These are phyloP conservation scores for Colletotrichum musae DNA, from an alignment of 2,329 filamentous ascomycete species.

Conservation along the genomic window DNA sequence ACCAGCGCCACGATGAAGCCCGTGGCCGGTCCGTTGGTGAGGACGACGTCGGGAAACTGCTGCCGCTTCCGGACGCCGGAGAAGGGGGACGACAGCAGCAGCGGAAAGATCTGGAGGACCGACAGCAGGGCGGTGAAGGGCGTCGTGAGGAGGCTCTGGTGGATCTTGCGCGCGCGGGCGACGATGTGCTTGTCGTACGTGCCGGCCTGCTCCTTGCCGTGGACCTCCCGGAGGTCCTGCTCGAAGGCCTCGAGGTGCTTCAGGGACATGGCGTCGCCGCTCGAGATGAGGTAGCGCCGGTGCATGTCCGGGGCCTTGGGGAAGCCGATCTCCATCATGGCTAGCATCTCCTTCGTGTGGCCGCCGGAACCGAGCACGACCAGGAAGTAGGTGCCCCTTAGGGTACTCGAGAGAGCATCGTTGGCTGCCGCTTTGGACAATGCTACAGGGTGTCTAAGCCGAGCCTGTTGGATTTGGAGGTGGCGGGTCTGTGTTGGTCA, in stretches of 20 bases:
- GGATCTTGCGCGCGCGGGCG: slow-evolving; percentile 83
- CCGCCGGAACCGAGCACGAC: slow-evolving; percentile 93
- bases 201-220: slow-evolving; percentile 49
- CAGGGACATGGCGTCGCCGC: slow-evolving; percentile 81
- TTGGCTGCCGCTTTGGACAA: slow-evolving; percentile 20
- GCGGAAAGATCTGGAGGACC: slow-evolving; percentile 72
- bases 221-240: slow-evolving; percentile 49
- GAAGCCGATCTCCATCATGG: slow-evolving; percentile 78
- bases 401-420: slow-evolving; percentile 29
- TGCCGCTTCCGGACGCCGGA: slow-evolving; percentile 44
- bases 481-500: slow-evolving; percentile 27
- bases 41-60: slow-evolving; percentile 79
- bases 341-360: slow-evolving; percentile 95
- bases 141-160: slow-evolving; percentile 83
- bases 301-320: slow-evolving; percentile 68
- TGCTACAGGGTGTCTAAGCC: slow-evolving; percentile 12
- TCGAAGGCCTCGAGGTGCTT: slow-evolving; percentile 74
- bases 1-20: slow-evolving; percentile 79
- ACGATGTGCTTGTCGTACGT: slow-evolving; percentile 78
- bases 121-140: slow-evolving; percentile 78
- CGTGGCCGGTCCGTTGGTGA: slow-evolving; percentile 92
- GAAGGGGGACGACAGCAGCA: slow-evolving; percentile 61
- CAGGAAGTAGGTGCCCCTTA: slow-evolving; percentile 70
- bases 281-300: slow-evolving; percentile 86
- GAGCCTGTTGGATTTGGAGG: slow-evolving; percentile 29